Conservation (phyloP, 345 rosid species). For the Sonneratia alba region DNA sequence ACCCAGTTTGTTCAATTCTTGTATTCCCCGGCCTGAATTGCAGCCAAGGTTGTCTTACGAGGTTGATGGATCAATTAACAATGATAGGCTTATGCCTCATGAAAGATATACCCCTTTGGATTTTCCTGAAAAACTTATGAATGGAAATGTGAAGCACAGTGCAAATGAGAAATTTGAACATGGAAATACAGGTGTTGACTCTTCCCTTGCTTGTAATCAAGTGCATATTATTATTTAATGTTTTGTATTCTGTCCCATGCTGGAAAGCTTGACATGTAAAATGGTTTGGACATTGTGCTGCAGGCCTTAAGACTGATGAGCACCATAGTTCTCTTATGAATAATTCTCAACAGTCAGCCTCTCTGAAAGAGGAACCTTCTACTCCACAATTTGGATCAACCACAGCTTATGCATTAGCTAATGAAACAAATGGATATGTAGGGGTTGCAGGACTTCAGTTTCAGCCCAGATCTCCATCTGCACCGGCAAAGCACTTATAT, state of each 20-base stretch:
- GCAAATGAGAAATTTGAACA: constrained; percentile 35
- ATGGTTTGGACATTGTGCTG: constrained; percentile 8
- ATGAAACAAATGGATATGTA: constrained; percentile 46
- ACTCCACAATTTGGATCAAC: constrained; percentile 36
- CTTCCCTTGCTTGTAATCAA: not conserved
- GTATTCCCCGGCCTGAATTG: constrained; percentile 46
- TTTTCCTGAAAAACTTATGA: constrained; percentile 46
- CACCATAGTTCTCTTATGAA: constrained; percentile 34
- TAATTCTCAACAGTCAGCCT: constrained; percentile 30
- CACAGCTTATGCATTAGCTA: constrained; percentile 32
- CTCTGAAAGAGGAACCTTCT: constrained; percentile 47
- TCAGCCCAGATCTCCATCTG: constrained; percentile 30
- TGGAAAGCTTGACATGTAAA: constrained; percentile 9
- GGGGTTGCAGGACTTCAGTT: constrained; percentile 30
- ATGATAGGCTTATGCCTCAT: constrained; percentile 31
- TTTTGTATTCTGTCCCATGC: not conserved
- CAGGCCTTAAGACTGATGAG: constrained; percentile 45
- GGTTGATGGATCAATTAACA: constrained; percentile 35
- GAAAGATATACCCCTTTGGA: constrained; percentile 36
- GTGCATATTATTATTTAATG: not conserved
- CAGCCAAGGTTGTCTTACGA: constrained; percentile 37
- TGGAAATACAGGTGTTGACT: constrained; percentile 47
- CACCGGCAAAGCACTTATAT: constrained; percentile 33
- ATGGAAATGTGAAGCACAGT: constrained; percentile 44
- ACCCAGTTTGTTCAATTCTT: constrained; percentile 49